Base-by-base conservation (phyloP, 78 protist species). In the Pigoraptor vietnamica region DNA sequence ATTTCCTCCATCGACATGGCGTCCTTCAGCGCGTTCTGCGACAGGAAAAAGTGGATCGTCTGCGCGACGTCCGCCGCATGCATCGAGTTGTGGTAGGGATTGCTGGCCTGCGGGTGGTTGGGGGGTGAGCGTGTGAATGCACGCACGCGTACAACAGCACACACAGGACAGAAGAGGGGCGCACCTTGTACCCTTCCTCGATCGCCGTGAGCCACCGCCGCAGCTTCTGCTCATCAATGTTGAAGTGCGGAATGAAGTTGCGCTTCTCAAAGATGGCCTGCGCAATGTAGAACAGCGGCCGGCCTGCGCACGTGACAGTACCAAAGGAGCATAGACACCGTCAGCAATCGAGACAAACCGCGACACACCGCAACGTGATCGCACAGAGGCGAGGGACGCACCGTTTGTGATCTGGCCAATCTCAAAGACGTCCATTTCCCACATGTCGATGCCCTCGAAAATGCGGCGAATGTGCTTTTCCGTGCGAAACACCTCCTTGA, bases 31-130 rank as follows among this genome's bases (percentile, higher is more conserved):
- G 24, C 29, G 0, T 0, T 9, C 23, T 88, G 91, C 39, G 34
- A 34, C 23, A 94, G 35, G 55, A 90, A 40, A 48, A 14, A 40
- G 38, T 89, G 79, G 38, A 88, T 23, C 38, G 37, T 89, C 81
- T 91, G 93, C 33, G 86, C 48, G 36, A 93, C 95, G 87, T 95
- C 96, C 0, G 95, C 86, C 23, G 95, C 96, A 40, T 93, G 96
- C n/a, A 32, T 89, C 24, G 89, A 33, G 92, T 95, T 95, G 92
- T 95, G 96, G 91, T 89, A 95, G 37, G 95, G 94, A 55, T 91
- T 91, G n/a, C n/a, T n/a, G n/a, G n/a, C n/a, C n/a, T n/a, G n/a
- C n/a, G n/a, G n/a, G n/a, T n/a, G n/a, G n/a, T n/a, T n/a, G n/a
- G n/a, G n/a, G n/a, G n/a, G n/a, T n/a, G n/a, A n/a, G n/a, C n/a